Evolutionary conservation across 2,329 filamentous ascomycete genomes (phyloP).

Genomic region (Pseudogymnoascus sp.): DNA sequence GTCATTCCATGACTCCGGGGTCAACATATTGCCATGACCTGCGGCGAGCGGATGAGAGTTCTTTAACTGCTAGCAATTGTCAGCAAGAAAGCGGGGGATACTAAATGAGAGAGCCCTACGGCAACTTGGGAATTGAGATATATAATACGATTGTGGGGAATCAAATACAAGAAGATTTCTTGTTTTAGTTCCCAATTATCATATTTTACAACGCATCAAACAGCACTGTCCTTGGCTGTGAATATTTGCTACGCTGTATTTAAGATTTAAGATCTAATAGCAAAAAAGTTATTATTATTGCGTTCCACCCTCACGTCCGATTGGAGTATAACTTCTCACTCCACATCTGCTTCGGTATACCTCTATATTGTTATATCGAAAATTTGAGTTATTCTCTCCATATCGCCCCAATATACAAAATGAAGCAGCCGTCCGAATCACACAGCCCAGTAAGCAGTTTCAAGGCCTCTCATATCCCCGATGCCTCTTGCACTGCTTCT

Average conservation of each 20-base stretch:
- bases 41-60: background rate
- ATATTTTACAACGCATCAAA: background rate
- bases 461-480: background rate
- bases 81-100: background rate
- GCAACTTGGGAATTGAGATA: background rate
- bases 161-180: background rate
- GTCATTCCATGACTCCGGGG: background rate
- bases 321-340: background rate
- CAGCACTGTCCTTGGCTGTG: background rate
- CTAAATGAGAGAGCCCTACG: background rate
- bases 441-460: conserved; percentile 4
- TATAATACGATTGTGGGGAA: background rate
- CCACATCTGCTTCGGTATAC: background rate
- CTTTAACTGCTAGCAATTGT: background rate
- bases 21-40: background rate
- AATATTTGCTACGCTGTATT: background rate
- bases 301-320: background rate
- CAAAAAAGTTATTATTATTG: background rate
- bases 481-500: background rate
- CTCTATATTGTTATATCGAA: background rate
- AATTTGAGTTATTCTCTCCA: background rate
- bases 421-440: background rate
- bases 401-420: background rate
- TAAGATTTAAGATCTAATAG: background rate
- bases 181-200: background rate